Conservation (phyloP, 1,284 basidiomycete species). For the Ceraceosorus guamensis region DNA sequence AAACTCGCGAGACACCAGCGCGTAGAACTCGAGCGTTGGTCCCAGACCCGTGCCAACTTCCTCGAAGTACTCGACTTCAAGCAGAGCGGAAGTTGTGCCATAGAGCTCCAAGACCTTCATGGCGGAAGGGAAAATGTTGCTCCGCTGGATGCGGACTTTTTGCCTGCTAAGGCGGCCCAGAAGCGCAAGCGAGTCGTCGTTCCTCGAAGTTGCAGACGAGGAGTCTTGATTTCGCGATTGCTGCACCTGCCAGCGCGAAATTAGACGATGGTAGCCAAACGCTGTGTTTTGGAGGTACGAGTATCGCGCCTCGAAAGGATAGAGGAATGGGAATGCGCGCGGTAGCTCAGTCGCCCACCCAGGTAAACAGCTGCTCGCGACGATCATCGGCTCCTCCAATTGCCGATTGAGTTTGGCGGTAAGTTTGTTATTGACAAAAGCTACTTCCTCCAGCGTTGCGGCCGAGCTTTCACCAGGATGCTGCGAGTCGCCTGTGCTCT, state of each 20-base stretch:
- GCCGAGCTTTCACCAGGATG: conserved; percentile 6
- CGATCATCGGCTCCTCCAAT: conserved; percentile 95
- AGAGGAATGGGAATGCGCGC: conserved; percentile 90
- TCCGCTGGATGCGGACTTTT: conserved; percentile 91
- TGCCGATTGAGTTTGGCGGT: conserved; percentile 97
- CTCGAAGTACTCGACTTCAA: conserved; percentile 98
- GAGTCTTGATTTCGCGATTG: conserved; percentile 53
- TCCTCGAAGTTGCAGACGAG: conserved; percentile 19
- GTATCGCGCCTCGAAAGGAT: conserved; percentile 94
- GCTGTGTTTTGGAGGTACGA: conserved; percentile 94
- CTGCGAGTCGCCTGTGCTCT: not conserved
- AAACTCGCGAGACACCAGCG: conserved; percentile 85
- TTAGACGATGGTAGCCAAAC: conserved; percentile 89
- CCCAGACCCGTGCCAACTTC: conserved; percentile 97
- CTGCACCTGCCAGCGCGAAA: conserved; percentile 78
- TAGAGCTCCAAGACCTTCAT: conserved; percentile 97
- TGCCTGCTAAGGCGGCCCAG: conserved; percentile 85
- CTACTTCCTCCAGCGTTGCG: conserved; percentile 57
- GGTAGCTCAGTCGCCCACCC: conserved; percentile 94
- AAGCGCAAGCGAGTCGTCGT: conserved; percentile 70
- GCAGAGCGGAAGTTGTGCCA: conserved; percentile 74
- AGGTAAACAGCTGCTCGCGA: conserved; percentile 90
- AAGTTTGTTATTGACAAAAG: conserved; percentile 95
- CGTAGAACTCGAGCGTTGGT: conserved; percentile 97
- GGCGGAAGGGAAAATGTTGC: conserved; percentile 90